Conservation (phyloP, 176 grass and related monocot genomes). For the Hyparrhenia diplandra region DNA sequence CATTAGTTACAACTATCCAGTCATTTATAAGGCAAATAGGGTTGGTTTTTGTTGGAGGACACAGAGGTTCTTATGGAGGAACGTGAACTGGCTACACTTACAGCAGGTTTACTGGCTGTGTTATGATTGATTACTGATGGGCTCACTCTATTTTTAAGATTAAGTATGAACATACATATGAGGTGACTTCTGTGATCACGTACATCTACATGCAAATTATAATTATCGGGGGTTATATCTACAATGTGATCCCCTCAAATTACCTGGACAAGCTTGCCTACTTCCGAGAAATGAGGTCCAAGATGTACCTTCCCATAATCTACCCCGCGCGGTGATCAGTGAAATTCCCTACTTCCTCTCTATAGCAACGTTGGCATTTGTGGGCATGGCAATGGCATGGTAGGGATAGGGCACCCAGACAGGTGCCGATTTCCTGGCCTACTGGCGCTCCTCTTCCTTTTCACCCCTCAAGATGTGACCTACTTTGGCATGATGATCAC, state of each 20-base stretch:
- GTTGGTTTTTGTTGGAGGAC: constrained; percentile 26
- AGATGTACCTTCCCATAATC: constrained; percentile 26
- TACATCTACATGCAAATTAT: constrained; percentile 36
- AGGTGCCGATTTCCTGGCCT: constrained; percentile 10
- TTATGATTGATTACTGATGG: constrained; percentile 30
- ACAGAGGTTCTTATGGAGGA: constrained; percentile 33
- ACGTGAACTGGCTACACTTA: constrained; percentile 33
- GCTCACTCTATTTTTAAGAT: constrained; percentile 31
- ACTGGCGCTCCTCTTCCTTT: constrained; percentile 22
- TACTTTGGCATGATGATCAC: constrained; percentile 37
- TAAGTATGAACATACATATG: constrained; percentile 20
- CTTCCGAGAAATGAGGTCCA: constrained; percentile 24
- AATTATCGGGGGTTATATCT: constrained; percentile 35
- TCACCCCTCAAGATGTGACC: constrained; percentile 27
- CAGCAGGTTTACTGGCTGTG: constrained; percentile 22
- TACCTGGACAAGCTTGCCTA: constrained; percentile 19
- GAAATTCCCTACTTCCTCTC: constrained; percentile 35
- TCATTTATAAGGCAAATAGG: not conserved
- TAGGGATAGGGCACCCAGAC: constrained; percentile 3
- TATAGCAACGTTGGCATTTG: constrained; percentile 18
- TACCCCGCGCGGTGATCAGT: constrained; percentile 22
- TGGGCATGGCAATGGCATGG: constrained; percentile 32
- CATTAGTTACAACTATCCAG: constrained; percentile 5
- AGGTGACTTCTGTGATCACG: constrained; percentile 25
- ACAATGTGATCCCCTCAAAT: constrained; percentile 34